phyloP scores from a whole-genome alignment of 345 rosid genomes.

The Ceriops tagal region DNA sequence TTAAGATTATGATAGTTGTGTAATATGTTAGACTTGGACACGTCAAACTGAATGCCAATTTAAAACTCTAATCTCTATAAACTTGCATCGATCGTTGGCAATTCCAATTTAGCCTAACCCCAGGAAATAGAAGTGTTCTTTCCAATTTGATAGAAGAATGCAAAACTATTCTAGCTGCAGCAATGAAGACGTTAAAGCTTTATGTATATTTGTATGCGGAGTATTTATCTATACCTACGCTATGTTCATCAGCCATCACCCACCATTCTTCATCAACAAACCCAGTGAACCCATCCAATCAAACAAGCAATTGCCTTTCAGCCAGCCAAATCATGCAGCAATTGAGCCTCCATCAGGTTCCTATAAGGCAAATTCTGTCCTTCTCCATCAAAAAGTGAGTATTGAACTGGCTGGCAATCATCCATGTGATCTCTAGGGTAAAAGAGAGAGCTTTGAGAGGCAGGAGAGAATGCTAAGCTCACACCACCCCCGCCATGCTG shows the following conservation, averaged over 20 bases:
- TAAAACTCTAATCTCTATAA: neutral
- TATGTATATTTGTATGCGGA: constrained; percentile 26
- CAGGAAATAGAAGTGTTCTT: constrained; percentile 18
- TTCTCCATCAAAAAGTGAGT: constrained; percentile 76
- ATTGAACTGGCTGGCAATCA: constrained; percentile 67
- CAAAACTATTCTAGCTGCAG: constrained; percentile 16
- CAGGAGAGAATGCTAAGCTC: constrained; percentile 70
- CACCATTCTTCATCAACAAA: constrained; percentile 24
- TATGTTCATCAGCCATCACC: constrained; percentile 29
- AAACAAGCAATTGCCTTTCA: constrained; percentile 15
- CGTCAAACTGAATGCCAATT: too few species aligned
- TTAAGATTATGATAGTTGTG: too few species aligned
- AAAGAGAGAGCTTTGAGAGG: constrained; percentile 65
- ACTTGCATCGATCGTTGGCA: constrained; percentile 28
- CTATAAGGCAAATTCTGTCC: constrained; percentile 85
- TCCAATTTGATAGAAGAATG: constrained; percentile 15
- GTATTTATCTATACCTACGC: constrained; percentile 29
- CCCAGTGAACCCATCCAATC: constrained; percentile 14
- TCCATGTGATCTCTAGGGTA: constrained; percentile 81
- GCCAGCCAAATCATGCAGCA: constrained; percentile 90
- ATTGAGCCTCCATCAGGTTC: constrained; percentile 93
- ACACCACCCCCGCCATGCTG: constrained; percentile 64
- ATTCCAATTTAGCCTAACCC: constrained; percentile 22
- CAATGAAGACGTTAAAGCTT: constrained; percentile 6
- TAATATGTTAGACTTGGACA: too few species aligned